A percentile compares a stretch with the other conserved stretches of the same genome.
These are phyloP conservation scores for Penicillium goetzii DNA, from an alignment of 495 filamentous ascomycete genomes.

Conservation along the genomic window DNA sequence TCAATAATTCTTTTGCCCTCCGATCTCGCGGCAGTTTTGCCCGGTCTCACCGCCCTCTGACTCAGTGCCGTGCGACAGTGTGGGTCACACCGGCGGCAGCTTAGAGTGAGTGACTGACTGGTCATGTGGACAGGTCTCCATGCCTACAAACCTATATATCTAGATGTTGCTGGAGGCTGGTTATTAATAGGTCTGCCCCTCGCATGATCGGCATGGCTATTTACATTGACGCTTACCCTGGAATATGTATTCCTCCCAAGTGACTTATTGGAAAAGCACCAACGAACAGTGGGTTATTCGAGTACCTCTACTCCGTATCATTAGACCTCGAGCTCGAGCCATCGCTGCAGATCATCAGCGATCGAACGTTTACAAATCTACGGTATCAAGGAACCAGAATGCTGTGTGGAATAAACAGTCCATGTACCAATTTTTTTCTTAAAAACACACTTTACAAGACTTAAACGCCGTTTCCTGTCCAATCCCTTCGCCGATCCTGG, in stretches of 20 bases:
- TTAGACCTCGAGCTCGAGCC: background rate
- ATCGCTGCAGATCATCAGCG: slow-evolving; percentile 1
- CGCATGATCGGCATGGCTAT: background rate
- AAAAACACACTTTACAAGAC: slow-evolving; percentile 1
- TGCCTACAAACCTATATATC: background rate
- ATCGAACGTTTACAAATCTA: background rate
- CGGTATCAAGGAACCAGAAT: background rate
- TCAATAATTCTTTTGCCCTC: slow-evolving; percentile 38
- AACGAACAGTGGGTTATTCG: background rate
- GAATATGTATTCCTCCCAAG: background rate
- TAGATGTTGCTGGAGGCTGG: background rate
- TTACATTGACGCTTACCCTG: background rate
- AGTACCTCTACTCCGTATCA: background rate
- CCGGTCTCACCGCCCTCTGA: slow-evolving; percentile 30
- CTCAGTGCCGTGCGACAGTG: slow-evolving; percentile 7
- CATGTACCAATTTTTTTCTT: slow-evolving; percentile 9
- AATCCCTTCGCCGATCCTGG: background rate
- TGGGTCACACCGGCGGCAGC: slow-evolving; percentile 4
- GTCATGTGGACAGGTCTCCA: background rate
- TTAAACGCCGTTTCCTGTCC: slow-evolving; percentile 12
- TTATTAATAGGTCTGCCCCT: background rate
- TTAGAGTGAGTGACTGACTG: background rate
- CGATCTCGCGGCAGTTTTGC: slow-evolving; percentile 43
- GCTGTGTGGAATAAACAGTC: background rate
- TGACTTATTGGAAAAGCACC: background rate